These are phyloP conservation scores for Pestalotiopsis sp. DNA, from an alignment of 2,329 filamentous ascomycete species.

Conservation along the genomic window DNA sequence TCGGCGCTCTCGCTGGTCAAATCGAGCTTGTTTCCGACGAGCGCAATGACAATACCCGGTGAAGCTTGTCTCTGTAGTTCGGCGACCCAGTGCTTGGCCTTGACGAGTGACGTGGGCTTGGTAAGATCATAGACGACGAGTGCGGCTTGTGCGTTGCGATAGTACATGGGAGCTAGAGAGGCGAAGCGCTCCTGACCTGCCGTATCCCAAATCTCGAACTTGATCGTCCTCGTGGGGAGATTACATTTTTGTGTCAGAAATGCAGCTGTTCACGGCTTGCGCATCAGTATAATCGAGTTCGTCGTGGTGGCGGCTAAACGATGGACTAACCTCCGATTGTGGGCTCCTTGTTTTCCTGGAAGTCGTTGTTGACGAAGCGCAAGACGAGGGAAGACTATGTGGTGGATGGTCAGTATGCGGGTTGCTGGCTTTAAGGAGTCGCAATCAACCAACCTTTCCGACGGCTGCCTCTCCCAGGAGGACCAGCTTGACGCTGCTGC, in stretches of 20 bases:
- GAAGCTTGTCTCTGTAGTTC: constrained; percentile 95
- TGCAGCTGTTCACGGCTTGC: constrained; percentile 63
- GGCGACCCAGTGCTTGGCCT: constrained; percentile 98
- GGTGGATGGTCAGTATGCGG: not conserved
- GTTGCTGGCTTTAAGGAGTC: not conserved
- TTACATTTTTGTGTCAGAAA: constrained; percentile 99
- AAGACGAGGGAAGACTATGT: constrained; percentile 89
- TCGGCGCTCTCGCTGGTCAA: constrained; percentile 66
- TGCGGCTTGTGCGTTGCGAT: constrained; percentile 96
- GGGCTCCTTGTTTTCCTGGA: constrained; percentile 99
- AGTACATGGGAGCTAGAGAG: constrained; percentile 97
- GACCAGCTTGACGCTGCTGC: constrained; percentile 99
- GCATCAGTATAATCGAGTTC: not conserved
- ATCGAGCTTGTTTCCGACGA: constrained; percentile 97
- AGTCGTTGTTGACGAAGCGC: constrained; percentile 99
- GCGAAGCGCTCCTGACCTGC: constrained; percentile 97
- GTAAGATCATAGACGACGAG: constrained; percentile 99
- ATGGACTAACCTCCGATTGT: constrained; percentile 84
- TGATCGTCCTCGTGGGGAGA: constrained; percentile 87
- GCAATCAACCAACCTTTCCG: constrained; percentile 74
- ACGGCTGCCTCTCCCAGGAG: constrained; percentile 96
- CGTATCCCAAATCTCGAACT: constrained; percentile 97
- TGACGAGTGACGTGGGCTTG: constrained; percentile 90
- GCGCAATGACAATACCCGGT: constrained; percentile 93
- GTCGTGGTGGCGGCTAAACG: constrained; percentile 4